Base-by-base conservation (phyloP, 2,329 filamentous ascomycete genomes). In the Nannizzia gypsea region DNA sequence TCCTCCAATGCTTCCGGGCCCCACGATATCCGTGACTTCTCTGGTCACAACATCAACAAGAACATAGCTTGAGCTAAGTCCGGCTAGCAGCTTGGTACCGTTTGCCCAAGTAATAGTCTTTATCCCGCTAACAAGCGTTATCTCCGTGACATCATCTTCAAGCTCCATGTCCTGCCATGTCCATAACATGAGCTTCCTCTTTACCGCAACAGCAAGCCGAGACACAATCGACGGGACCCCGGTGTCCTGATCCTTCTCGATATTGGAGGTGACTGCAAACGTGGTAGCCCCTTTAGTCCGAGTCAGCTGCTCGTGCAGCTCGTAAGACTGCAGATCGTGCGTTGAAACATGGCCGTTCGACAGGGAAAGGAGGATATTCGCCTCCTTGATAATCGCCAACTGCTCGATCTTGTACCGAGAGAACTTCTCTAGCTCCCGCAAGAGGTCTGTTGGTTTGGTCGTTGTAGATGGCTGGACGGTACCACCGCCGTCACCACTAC, bases 81-180 rank as follows among this genome's bases (percentile, higher is more conserved):
- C 93, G 44, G 89, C 93, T 6, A 97, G 84, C 5, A 99, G 76
- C 72, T 86, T 91, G 0, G 86, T 92, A 13, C 89, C 90, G 61
- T 83, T 90, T 5, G 89, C 88, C 93, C 93, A 99, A 1, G 89
- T 95, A 63, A 97, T 78, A 13, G 87, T 91, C 69, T 93, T 89
- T 63, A 96, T 88, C 22, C 88, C 84, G 68, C 92, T 92, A 36
- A 89, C 79, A 50, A 97, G 79, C 1, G 84, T 83, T 40, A 96
- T 83, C 74, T 97, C 93, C 28, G 78, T 78, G 0, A 86, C 83
- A 36, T 93, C 84, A 2, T 82, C 79, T 31, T 65, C 66, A 46
- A 96, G 80, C 76, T 97, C 93, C 78, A 90, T 93, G 71, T 96
- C 91, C 67, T 93, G 88, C 93, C 95, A 99, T 68, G 86, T 89